These are phyloP conservation scores for sunflower (Helianthus annuus) DNA, from an alignment of 129 eudicot species.

Conservation along the genomic window DNA sequence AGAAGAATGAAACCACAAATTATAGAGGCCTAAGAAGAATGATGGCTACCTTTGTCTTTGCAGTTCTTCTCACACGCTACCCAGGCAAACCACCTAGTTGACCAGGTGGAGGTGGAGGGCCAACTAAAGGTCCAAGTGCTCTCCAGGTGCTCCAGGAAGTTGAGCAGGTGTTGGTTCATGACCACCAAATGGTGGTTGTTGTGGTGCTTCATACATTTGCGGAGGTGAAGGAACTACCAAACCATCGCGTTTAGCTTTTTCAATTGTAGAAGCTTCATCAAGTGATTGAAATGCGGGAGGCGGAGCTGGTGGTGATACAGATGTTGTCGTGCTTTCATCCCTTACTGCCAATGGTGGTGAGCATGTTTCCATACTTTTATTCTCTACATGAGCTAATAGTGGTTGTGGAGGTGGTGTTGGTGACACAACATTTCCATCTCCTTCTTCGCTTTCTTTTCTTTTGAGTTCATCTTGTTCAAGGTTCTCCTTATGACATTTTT, in stretches of 20 bases:
- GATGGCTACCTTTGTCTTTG: constrained; percentile 57
- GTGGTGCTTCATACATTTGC: constrained; percentile 11
- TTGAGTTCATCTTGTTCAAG: neutral
- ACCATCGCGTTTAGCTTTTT: too few relatives aligned
- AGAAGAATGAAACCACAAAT: neutral
- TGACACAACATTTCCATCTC: neutral
- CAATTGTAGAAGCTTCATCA: too few relatives aligned
- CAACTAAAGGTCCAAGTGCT: too few relatives aligned
- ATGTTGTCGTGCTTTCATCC: too few relatives aligned
- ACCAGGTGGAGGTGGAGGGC: too few relatives aligned
- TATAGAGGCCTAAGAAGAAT: neutral
- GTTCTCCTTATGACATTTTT: neutral
- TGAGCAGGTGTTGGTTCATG: too few relatives aligned
- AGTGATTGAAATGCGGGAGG: too few relatives aligned
- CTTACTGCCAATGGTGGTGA: too few relatives aligned
- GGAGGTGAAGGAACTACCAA: constrained; percentile 6
- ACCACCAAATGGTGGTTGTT: too few relatives aligned
- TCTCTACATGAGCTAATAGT: too few relatives aligned
- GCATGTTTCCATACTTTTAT: too few relatives aligned
- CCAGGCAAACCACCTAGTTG: constrained; percentile 54
- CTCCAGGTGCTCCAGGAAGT: constrained; percentile 45
- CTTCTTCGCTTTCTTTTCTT: neutral
- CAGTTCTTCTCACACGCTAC: constrained; percentile 70
- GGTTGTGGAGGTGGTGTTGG: neutral
- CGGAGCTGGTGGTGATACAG: too few relatives aligned